Percentiles rank a stretch among this genome's conserved stretches.
These are phyloP conservation scores for Hyparrhenia diplandra DNA, from an alignment of 176 grass and related monocot genomes.

Conservation along the genomic window DNA sequence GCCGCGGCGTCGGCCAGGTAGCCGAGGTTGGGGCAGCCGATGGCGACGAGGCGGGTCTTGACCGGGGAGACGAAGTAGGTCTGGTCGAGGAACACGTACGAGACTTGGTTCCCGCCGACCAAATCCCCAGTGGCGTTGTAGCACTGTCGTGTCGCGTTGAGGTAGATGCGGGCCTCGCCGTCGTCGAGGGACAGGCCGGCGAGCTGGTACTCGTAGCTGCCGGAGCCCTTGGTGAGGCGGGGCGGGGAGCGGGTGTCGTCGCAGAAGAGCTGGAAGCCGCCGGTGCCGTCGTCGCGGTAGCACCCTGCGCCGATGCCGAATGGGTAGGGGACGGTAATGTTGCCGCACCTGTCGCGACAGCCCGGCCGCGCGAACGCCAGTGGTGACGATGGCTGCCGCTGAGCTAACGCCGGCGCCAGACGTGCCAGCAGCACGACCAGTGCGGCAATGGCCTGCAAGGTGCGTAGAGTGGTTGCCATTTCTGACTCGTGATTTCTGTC, in stretches of 20 bases:
- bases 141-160: constrained; percentile 15
- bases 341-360: constrained; percentile 44
- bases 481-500: not conserved
- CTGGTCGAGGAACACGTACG: not conserved
- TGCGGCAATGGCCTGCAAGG: not conserved
- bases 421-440: not conserved
- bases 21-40: constrained; percentile 39
- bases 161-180: constrained; percentile 8
- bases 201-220: not conserved
- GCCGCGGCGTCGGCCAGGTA: not conserved
- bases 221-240: constrained; percentile 32
- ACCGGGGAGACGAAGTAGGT: constrained; percentile 6
- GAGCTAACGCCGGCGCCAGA: not conserved
- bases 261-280: constrained; percentile 19
- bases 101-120: accelerated
- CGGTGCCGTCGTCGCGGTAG: not conserved
- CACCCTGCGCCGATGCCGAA: constrained; percentile 50
- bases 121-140: not conserved
- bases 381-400: not conserved
- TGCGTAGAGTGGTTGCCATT: not conserved
- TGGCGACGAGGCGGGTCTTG: constrained; percentile 29
- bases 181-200: not conserved
- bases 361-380: constrained; percentile 3
- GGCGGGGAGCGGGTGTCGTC: constrained; percentile 13
- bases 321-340: constrained; percentile 49